Conservation (phyloP, 2,329 filamentous ascomycete genomes). For the Ceratocystis lukuohia region DNA sequence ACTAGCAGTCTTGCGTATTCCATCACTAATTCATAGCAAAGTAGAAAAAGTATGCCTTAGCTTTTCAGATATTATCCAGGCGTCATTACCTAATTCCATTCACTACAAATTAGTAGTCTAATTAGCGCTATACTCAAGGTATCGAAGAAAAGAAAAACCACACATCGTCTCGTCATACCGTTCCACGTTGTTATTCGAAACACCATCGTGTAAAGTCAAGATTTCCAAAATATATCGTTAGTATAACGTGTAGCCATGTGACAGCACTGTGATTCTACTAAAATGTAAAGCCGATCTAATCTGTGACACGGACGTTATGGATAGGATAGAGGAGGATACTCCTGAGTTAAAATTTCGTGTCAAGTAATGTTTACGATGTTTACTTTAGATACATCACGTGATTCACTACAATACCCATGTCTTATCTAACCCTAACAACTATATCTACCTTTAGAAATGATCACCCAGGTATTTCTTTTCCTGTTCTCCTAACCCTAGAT, state of each 20-base stretch:
- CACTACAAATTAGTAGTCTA: conserved; percentile 34
- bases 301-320: too few relatives aligned
- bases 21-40: background rate
- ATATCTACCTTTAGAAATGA: background rate
- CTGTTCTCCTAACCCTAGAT: background rate
- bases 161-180: conserved; percentile 38
- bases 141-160: background rate
- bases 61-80: background rate
- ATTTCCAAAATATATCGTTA: too few relatives aligned
- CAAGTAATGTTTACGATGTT: too few relatives aligned
- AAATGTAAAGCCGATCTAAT: too few relatives aligned
- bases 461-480: background rate
- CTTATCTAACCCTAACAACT: background rate
- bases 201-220: conserved; percentile 37
- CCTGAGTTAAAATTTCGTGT: too few relatives aligned
- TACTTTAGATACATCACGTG: too few relatives aligned
- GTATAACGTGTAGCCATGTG: too few relatives aligned
- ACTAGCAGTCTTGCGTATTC: background rate
- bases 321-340: too few relatives aligned
- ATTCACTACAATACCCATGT: too few relatives aligned
- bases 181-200: conserved; percentile 81
- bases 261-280: too few relatives aligned
- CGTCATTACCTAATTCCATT: conserved; percentile 60
- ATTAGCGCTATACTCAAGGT: background rate
- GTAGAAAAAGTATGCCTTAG: background rate